phyloP scores from a whole-genome alignment of 2,329 filamentous ascomycete genomes.

The Aspergillus fijiensis region DNA sequence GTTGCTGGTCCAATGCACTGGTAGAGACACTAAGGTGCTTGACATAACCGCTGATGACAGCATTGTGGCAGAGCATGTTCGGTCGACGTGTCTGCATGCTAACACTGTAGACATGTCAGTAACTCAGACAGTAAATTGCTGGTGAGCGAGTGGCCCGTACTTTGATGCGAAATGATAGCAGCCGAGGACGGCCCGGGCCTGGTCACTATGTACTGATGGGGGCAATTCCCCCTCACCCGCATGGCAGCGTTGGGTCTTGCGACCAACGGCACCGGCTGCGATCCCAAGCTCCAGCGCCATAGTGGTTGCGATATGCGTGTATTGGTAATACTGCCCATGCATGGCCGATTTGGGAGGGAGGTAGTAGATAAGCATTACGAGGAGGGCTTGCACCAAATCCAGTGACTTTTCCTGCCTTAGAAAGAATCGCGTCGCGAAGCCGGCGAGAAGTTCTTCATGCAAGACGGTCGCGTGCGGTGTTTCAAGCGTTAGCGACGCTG shows the following conservation, averaged over 20 bases:
- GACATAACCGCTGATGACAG: neutral
- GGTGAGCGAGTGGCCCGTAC: neutral
- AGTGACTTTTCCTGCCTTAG: conserved; percentile 1
- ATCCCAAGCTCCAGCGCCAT: conserved; percentile 4
- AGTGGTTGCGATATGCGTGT: conserved; percentile 50
- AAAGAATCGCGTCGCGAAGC: conserved; percentile 3
- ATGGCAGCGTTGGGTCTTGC: conserved; percentile 1
- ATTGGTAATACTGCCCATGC: conserved; percentile 52
- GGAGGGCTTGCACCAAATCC: conserved; percentile 46
- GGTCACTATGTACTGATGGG: neutral
- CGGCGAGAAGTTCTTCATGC: conserved; percentile 1
- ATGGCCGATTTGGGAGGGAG: conserved; percentile 49
- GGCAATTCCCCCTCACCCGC: neutral
- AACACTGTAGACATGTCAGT: neutral
- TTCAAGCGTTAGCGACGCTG: neutral
- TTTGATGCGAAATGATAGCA: conserved; percentile 6
- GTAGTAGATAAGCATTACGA: conserved; percentile 52
- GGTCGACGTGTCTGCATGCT: conserved; percentile 1
- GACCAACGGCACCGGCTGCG: neutral
- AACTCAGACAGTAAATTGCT: neutral
- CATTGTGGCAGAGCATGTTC: conserved; percentile 5
- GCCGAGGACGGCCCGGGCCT: conserved; percentile 2
- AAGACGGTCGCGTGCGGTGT: neutral
- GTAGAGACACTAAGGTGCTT: neutral
- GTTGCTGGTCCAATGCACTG: neutral